Conservation (phyloP, 345 rosid genomes). For the Microthlaspi erraticum region DNA sequence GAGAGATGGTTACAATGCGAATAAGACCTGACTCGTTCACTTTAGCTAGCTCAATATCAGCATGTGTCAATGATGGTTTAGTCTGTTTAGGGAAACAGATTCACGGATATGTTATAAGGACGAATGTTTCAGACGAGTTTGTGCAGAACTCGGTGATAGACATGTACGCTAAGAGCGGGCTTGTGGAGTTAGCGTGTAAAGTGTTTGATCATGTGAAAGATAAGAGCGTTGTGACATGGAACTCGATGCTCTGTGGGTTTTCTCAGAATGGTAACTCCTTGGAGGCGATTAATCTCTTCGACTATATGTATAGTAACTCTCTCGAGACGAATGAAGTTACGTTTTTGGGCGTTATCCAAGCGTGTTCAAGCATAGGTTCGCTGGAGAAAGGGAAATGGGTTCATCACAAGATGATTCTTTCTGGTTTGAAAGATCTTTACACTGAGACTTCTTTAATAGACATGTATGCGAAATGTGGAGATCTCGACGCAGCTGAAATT, state of each 20-base stretch:
- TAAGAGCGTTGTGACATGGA: slow-evolving; percentile 64
- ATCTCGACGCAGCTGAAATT: slow-evolving; percentile 58
- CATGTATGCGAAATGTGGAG: slow-evolving; percentile 84
- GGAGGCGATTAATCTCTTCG: slow-evolving; percentile 63
- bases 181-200: slow-evolving; percentile 49
- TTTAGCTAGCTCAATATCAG: slow-evolving; percentile 71
- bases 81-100: slow-evolving; percentile 66
- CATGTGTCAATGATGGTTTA: slow-evolving; percentile 60
- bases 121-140: slow-evolving; percentile 52
- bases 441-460: slow-evolving; percentile 67
- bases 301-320: slow-evolving; percentile 56
- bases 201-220: slow-evolving; percentile 49
- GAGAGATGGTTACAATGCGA: slow-evolving; percentile 55
- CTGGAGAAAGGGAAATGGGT: slow-evolving; percentile 76
- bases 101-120: slow-evolving; percentile 62
- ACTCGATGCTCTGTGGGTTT: slow-evolving; percentile 67
- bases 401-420: slow-evolving; percentile 65
- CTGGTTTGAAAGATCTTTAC: slow-evolving; percentile 55
- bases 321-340: slow-evolving; percentile 61
- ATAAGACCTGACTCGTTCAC: slow-evolving; percentile 69
- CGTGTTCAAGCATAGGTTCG: slow-evolving; percentile 63
- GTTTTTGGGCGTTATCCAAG: slow-evolving; percentile 66
- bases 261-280: slow-evolving; percentile 64
- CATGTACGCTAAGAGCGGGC: slow-evolving; percentile 70
- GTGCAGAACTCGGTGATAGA: slow-evolving; percentile 61